phyloP scores from a whole-genome alignment of 2,329 filamentous ascomycete species.

The Claviceps sorghi region DNA sequence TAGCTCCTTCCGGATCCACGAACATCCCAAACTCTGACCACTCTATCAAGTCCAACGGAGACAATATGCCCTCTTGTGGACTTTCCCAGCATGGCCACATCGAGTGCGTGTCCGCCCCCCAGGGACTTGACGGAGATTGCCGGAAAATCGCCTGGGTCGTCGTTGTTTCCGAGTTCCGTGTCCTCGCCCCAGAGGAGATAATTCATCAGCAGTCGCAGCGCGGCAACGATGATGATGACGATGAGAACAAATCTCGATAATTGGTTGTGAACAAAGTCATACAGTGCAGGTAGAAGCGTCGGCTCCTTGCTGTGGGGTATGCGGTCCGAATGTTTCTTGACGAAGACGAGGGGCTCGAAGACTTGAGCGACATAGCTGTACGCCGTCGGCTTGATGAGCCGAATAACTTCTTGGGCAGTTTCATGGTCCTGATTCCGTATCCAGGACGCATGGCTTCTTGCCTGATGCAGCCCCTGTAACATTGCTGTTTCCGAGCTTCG shows the following conservation, averaged over 20 bases:
- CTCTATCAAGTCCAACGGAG: conserved; percentile 56
- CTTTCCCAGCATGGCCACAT: conserved; percentile 50
- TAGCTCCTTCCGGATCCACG: conserved; percentile 29
- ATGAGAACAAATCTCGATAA: conserved; percentile 45
- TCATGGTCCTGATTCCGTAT: conserved; percentile 64
- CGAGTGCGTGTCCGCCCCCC: conserved; percentile 49
- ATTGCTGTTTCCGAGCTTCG: conserved; percentile 23
- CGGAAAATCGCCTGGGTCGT: conserved; percentile 29
- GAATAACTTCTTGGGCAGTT: conserved; percentile 61
- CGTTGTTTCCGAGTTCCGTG: conserved; percentile 28
- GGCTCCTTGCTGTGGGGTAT: conserved; percentile 33
- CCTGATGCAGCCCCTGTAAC: conserved; percentile 53
- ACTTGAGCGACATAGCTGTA: conserved; percentile 61
- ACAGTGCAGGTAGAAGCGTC: conserved; percentile 25
- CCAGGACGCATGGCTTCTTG: conserved; percentile 63
- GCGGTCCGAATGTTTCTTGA: conserved; percentile 53
- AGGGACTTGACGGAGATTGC: conserved; percentile 47
- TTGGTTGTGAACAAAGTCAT: conserved; percentile 53
- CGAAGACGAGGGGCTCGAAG: conserved; percentile 60
- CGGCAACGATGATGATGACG: conserved; percentile 46
- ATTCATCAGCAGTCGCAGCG: conserved; percentile 56
- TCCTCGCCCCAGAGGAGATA: conserved; percentile 57
- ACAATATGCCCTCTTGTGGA: conserved; percentile 51
- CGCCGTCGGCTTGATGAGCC: conserved; percentile 56
- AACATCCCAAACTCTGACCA: conserved; percentile 51